These are phyloP conservation scores for Mycosphaerella sp. DNA, from an alignment of 2,329 filamentous ascomycete species.

Conservation along the genomic window DNA sequence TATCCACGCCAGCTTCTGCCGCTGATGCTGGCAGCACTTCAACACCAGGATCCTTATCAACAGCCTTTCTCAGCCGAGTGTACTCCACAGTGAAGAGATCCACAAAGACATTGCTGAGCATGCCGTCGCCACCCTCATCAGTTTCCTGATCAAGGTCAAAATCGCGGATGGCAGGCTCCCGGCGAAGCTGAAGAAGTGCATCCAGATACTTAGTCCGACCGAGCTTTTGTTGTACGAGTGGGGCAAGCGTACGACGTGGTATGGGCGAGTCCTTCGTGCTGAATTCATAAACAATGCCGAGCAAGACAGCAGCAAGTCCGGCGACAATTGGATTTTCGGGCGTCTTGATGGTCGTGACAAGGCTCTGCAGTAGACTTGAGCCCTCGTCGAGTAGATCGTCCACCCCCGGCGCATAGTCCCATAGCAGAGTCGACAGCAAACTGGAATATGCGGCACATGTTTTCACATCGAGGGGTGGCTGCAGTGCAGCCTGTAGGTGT, in stretches of 20 bases:
- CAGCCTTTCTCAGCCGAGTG: constrained; percentile 71
- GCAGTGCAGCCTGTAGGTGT: constrained; percentile 75
- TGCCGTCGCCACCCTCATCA: constrained; percentile 23
- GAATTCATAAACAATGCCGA: constrained; percentile 92
- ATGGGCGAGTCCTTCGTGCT: constrained; percentile 96
- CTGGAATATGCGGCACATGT: constrained; percentile 81
- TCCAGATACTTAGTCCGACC: constrained; percentile 85
- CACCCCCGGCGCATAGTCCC: constrained; percentile 83
- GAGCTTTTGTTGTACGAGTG: constrained; percentile 67
- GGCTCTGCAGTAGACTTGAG: constrained; percentile 67
- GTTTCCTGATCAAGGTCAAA: constrained; percentile 61
- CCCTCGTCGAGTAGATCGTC: constrained; percentile 91
- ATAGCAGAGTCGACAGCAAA: constrained; percentile 82
- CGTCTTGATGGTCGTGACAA: constrained; percentile 47
- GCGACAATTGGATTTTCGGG: constrained; percentile 46
- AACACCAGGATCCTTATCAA: constrained; percentile 83
- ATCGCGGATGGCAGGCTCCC: constrained; percentile 73
- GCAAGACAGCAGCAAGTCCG: constrained; percentile 74
- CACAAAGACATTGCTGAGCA: constrained; percentile 71
- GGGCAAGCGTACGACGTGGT: constrained; percentile 70
- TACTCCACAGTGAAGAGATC: constrained; percentile 97
- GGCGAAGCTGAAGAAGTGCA: constrained; percentile 68
- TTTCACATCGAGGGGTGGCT: constrained; percentile 63
- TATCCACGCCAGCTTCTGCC: constrained; percentile 86
- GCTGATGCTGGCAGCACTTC: constrained; percentile 77